phyloP scores from a whole-genome alignment of 2,329 filamentous ascomycete species.

The Rhexocercosporidium sp. region DNA sequence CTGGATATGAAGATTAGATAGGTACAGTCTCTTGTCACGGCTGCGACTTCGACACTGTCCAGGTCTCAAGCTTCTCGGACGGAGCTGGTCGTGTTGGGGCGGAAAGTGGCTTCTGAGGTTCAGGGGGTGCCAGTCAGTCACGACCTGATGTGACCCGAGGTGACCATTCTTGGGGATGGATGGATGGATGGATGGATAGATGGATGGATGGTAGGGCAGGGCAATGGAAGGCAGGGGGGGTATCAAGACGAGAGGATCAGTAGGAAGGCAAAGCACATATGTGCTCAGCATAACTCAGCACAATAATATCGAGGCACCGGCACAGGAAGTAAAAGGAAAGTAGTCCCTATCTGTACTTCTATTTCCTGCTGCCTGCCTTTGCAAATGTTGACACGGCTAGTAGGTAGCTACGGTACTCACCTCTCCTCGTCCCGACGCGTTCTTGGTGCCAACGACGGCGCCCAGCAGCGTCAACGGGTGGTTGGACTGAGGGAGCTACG shows the following conservation, averaged over 20 bases:
- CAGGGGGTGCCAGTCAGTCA: not conserved
- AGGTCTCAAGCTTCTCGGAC: constrained; percentile 7
- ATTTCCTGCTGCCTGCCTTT: not conserved
- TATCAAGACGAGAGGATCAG: not conserved
- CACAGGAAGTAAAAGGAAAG: not conserved
- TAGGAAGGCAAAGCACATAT: not conserved
- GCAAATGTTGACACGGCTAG: too few species aligned
- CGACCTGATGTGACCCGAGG: too few species aligned
- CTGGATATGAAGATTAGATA: not conserved
- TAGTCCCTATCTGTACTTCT: not conserved
- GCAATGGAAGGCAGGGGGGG: not conserved
- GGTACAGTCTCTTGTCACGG: not conserved
- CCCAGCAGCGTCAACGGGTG: constrained; percentile 11
- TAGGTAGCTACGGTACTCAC: not conserved
- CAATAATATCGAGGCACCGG: not conserved
- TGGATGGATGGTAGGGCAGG: not conserved
- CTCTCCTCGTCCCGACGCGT: constrained; percentile 20
- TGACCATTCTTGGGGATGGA: not conserved
- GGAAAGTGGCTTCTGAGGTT: constrained; percentile 4
- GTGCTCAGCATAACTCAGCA: not conserved
- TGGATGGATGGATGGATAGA: too few species aligned
- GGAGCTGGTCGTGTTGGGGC: constrained; percentile 8
- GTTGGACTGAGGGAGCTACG: constrained; percentile 1
- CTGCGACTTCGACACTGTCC: not conserved
- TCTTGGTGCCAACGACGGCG: constrained; percentile 14